Base-by-base conservation (phyloP, 2,329 filamentous ascomycete species). In the Monosporascus sp. region DNA sequence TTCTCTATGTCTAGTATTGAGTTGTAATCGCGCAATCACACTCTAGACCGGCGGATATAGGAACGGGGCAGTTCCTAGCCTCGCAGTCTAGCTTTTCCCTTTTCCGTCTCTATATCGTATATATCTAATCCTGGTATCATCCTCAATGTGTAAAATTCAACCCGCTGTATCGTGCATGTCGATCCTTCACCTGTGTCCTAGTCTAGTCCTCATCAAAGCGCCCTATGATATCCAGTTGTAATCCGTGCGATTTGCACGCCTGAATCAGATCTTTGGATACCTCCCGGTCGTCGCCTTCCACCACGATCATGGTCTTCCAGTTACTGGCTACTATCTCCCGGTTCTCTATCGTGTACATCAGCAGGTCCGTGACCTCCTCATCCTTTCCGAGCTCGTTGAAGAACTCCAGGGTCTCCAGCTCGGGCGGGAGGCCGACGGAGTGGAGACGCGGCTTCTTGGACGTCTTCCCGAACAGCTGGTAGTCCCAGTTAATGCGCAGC, bases 391-490 rank as follows among this genome's bases (percentile, higher is more conserved):
- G 65, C 31, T 70, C 66, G 52, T 74, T 74, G 53, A 75, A 72
- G 52, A 78, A 75, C 50, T 77, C 74, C 22, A 79, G 57, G 3
- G 65, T 71, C 58, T 77, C 72, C 15, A 79, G 63, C 53, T 71
- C 67, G 1, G 75, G 75, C 2, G 76, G 75, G 18, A 79, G 60
- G 14, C 74, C 76, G 17, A 78, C 74, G 0, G 74, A 77, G 52
- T 74, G 68, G 47, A 78, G 56, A 4, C 76, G 67, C 4, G 76
- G 74, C 52, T 72, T 73, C 54, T 69, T 71, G n/a, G 71, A 70
- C 0, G 72, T 68, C 48, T 68, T 69, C 15, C 76, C 76, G 37
- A 77, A 77, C 1, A 79, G 70, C 55, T 79, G 76, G 44, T 74
- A 73, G 58, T 78, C 76, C 71, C 72, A 75, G 55, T 73, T 74